Percentiles rank a stretch among this genome's conserved stretches.
Evolutionary conservation across 805 yeast genomes (phyloP).

Genomic region (Candida ipomoeae): DNA sequence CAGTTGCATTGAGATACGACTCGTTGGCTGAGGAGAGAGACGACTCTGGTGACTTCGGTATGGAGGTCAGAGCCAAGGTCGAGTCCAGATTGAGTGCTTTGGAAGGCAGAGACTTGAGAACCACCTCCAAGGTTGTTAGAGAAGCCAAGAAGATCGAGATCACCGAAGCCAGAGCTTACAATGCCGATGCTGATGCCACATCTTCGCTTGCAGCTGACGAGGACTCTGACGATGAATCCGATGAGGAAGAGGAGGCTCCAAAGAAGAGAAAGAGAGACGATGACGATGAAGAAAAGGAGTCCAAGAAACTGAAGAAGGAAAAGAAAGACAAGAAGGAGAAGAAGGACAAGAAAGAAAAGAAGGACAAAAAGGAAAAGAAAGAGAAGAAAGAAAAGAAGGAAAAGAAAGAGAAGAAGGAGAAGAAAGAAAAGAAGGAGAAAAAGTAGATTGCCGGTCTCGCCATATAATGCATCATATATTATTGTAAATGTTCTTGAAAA

Average conservation of each 20-base stretch:
- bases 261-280: constrained; percentile 20
- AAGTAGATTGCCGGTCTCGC: constrained; percentile 21
- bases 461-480: constrained; percentile 17
- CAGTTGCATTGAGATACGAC: constrained; percentile 94
- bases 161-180: constrained; percentile 81
- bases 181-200: constrained; percentile 80
- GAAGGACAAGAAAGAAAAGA: constrained; percentile 33
- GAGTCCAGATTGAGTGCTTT: constrained; percentile 91
- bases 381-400: constrained; percentile 46
- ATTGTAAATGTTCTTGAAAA: constrained; percentile 8
- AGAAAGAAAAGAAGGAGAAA: constrained; percentile 30
- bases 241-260: constrained; percentile 14
- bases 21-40: constrained; percentile 96
- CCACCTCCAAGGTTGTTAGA: constrained; percentile 77
- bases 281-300: constrained; percentile 15
- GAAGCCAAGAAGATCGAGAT: constrained; percentile 84
- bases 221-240: constrained; percentile 24
- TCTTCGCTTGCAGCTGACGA: constrained; percentile 41
- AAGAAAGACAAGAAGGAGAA: constrained; percentile 29
- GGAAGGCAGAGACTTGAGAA: constrained; percentile 95
- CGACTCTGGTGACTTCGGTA: constrained; percentile 91
- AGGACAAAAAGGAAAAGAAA: constrained; percentile 51
- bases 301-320: constrained; percentile 17
- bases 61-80: constrained; percentile 86
- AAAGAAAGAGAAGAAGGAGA: constrained; percentile 32